Base-by-base conservation (phyloP, 2,329 filamentous ascomycete genomes). In the Fusarium proliferatum region DNA sequence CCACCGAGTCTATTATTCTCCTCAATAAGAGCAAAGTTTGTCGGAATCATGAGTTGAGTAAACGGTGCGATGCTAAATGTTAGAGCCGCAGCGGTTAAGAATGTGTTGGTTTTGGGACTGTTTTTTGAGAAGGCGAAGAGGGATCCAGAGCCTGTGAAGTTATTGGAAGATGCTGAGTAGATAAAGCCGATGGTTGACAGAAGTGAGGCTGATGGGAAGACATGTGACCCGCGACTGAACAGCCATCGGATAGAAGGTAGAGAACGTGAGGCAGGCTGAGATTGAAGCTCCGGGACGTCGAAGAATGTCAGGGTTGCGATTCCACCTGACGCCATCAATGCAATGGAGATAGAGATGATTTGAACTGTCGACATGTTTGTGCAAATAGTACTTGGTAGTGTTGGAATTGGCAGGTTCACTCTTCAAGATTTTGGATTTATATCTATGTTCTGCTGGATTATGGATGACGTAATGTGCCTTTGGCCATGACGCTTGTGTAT, bases 281-380 rank as follows among this genome's bases (percentile, higher is more conserved):
- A 55, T 33, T 68, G 65, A 21, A 68, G 64, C 21, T 68, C 64
- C 2, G 64, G 65, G 1, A 68, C 12, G 16, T 68, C 65, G 9
- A 68, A 68, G 16, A 68, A 63, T 13, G 65, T 68, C 1, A 68
- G 4, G 2, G 64, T 51, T 7, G 49, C 42, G 16, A 68, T 68
- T 0, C 65, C 64, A 2, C 65, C 65, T 21, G 65, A 68, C 13
- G 64, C 65, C 13, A 68, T 2, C 9, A 68, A n/a, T 4, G 65
- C 42, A 13, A 56, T 68, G 1, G 65, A 15, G 19, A 63, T 56
- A 1, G 64, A 68, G 1, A 55, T 10, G 2, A 45, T 42, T 56
- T 63, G 19, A 1, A 6, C 30, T 4, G 42, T 23, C 1, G 41
- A 55, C 53, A 67, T 67, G 1, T 15, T 23, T 10, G 12, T 15